Evolutionary conservation across 2,329 filamentous ascomycete genomes (phyloP), one percentile per base, ranked within the genome.

Genomic region (Nigrograna mackinnonii): DNA sequence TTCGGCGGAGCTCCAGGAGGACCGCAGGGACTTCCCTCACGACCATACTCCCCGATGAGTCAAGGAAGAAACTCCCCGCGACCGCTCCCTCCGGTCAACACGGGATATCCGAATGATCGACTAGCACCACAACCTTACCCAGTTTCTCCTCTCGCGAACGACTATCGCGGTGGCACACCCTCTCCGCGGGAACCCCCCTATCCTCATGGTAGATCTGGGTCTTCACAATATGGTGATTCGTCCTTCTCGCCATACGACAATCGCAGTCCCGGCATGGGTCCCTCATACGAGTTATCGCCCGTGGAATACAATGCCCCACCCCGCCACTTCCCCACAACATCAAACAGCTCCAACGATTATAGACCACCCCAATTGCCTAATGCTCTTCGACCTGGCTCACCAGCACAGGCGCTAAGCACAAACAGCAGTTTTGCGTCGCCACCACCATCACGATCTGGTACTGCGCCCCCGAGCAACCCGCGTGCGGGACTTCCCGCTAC

Each of bases 281-380:
- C 58, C 6, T 43, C 57, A 3, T 68, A 67, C 31, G 64, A 68
- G 35, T 50, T 68, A 40, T 66, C 63, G 3, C 64, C 64, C 13
- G 62, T 68, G 5, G 64, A 68, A 7, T 52, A 41, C 12, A 48
- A 57, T 16, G 40, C 38, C 7, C 38, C 49, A 6, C 44, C 42
- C 16, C 42, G 55, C 11, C 52, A 55, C 45, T 57, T 58, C 41
- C 42, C 49, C 41, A 40, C 52, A 3, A 52, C 50, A 28, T 48
- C 58, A 1, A 54, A 58, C 19, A 39, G 24, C 21, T 37, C 52
- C 3, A 36, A 60, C 30, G 50, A 59, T 22, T 64, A 59, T 39
- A 37, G 38, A 17, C 50, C 60, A 14, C 56, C 56, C 4, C 59
- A 62, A 32, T 31, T 66, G 3, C 58, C 59, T 4, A 52, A 43